Base-by-base conservation (phyloP, 78 protist genomes). In the Parvularia atlantis region DNA sequence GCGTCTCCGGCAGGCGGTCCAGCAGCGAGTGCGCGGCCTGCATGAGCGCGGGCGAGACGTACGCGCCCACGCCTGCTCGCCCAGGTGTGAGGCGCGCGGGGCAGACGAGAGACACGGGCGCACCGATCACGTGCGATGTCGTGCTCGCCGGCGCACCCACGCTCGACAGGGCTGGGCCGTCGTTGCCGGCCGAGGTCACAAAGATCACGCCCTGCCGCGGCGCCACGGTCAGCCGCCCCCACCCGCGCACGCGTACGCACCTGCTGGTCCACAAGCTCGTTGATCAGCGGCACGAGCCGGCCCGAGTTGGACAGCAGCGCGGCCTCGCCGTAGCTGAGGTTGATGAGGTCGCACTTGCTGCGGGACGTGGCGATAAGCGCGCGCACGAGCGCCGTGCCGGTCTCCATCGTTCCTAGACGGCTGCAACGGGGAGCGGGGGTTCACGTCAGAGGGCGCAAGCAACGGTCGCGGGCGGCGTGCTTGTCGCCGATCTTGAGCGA, bases 41-140 rank as follows among this genome's bases (percentile, higher is more conserved):
- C 46, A 9, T 9, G 46, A 41, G 9, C 19, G 46, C 33, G 16
- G 59, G n/a, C 35, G 40, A 10, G 39, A 68, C 80, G 73, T 31
- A 71, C 16, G 86, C 86, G 28, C 86, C 86, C 36, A 82, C 73
- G 59, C 81, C 50, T n/a, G n/a, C n/a, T n/a, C n/a, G n/a, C n/a
- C n/a, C n/a, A n/a, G n/a, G n/a, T n/a, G n/a, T n/a, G n/a, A n/a
- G n/a, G n/a, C n/a, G n/a, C n/a, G n/a, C n/a, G n/a, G n/a, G n/a
- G n/a, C n/a, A n/a, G n/a, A n/a, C n/a, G n/a, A n/a, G n/a, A n/a
- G n/a, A n/a, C n/a, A n/a, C n/a, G n/a, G n/a, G n/a, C n/a, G n/a
- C n/a, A n/a, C n/a, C n/a, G 30, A 82, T 78, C 63, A 69, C 9
- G 31, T 36, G 37, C 17, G 39, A 1, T 22, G 31, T 20, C 6